Base-by-base conservation (phyloP, 352 stramenopile species). In the Aphanomyces stellatus region DNA sequence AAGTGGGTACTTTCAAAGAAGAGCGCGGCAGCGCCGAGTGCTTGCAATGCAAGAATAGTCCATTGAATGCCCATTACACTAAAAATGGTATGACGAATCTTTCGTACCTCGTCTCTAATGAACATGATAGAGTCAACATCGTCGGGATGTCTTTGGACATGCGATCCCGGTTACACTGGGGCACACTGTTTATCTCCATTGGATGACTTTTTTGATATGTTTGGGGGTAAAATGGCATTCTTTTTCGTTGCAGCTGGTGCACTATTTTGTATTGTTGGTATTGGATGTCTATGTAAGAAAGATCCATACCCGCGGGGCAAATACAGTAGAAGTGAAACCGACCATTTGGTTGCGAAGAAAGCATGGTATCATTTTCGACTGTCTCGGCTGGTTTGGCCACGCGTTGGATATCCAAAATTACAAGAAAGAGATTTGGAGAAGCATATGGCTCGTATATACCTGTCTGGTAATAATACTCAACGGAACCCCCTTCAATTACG, bases 1-100 rank as follows among this genome's bases (percentile, higher is more conserved):
- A 59, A 0, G 72, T 84, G 0, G 84, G 84, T 0, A 85, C 76
- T 30, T 92, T 81, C 69, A 92, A 92, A 40, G 81, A 80, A 17
- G 84, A 90, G 57, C 87, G 80, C 60, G 90, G 88, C 60, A 92
- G 82, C 55, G 82, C 85, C 55, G 82, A 90, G 69, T 92, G 84
- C 17, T 63, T 79, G 10, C 15, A 67, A 33, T 92, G 84, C 53
- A 70, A 61, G 0, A 92, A 90, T 34, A 79, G 81, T 11, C 84
- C 84, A 13, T 68, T 73, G 11, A 89, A 92, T 41, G 74, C 84
- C 2, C 84, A 92, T 68, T 92, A 90, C 55, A 67, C 41, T n/a
- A 30, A 22, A 2, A 67, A 30, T 4, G 55, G 55, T 64, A 35
- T 25, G 40, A 31, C 19, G 11, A 31, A 13, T 6, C 42, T 27